Conservation (phyloP, 176 grass and related monocot species). For the Pontederia crassipes region DNA sequence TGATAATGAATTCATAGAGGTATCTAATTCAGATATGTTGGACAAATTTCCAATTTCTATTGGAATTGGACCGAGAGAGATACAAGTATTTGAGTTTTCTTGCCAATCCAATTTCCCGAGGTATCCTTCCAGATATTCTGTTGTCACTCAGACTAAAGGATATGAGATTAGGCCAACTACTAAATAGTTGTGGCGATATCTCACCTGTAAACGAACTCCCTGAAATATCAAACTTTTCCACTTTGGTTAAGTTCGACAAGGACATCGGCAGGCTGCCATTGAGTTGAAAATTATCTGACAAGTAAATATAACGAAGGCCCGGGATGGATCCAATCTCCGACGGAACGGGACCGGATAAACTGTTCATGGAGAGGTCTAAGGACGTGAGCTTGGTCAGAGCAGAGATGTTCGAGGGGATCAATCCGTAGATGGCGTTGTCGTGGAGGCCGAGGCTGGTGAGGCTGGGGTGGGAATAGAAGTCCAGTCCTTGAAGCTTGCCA, state of each 20-base stretch:
- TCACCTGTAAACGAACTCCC: background rate
- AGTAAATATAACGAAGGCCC: constrained; percentile 29
- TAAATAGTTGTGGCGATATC: background rate
- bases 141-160: background rate
- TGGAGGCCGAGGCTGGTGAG: constrained; percentile 52
- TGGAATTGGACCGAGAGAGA: background rate
- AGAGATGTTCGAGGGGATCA: constrained; percentile 30
- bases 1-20: no score
- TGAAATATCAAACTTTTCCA: background rate
- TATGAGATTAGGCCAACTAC: background rate
- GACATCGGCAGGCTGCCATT: background rate
- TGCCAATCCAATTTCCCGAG: background rate
- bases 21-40: no score
- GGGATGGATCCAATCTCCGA: constrained; percentile 45
- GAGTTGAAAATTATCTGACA: constrained; percentile 25
- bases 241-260: background rate
- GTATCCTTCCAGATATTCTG: background rate
- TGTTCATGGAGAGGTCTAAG: constrained; percentile 28
- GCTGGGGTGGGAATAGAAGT: constrained; percentile 31
- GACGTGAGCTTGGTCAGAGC: constrained; percentile 20
- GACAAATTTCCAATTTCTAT: background rate
- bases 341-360: constrained; percentile 20
- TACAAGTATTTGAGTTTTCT: no score
- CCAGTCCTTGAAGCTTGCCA: constrained; percentile 46
- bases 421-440: constrained; percentile 41